These are phyloP conservation scores for Nemania sp. DNA, from an alignment of 2,329 filamentous ascomycete genomes.

Conservation along the genomic window DNA sequence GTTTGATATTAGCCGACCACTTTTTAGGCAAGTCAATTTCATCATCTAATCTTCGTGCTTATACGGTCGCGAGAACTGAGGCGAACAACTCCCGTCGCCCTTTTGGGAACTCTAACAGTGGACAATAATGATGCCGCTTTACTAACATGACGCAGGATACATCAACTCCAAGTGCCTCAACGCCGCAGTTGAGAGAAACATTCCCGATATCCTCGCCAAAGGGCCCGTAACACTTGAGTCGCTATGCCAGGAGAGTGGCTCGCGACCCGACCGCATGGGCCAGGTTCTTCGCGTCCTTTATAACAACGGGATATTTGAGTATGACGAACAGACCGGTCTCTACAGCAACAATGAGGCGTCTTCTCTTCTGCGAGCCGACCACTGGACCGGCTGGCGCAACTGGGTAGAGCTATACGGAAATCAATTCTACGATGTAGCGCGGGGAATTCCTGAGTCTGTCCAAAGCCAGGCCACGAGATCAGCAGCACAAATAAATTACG, in stretches of 20 bases:
- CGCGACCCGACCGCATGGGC: constrained; percentile 35
- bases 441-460: constrained; percentile 42
- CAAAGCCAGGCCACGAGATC: constrained; percentile 29
- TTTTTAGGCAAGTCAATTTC: not conserved
- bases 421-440: constrained; percentile 48
- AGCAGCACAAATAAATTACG: constrained; percentile 45
- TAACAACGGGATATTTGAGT: constrained; percentile 44
- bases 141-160: constrained; percentile 31
- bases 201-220: constrained; percentile 38
- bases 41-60: no score
- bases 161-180: constrained; percentile 37
- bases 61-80: no score
- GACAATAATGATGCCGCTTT: no score
- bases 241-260: constrained; percentile 23
- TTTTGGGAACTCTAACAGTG: no score
- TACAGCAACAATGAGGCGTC: constrained; percentile 44
- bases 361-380: constrained; percentile 38
- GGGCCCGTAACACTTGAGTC: constrained; percentile 28
- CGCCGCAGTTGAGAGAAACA: constrained; percentile 36
- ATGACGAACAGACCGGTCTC: constrained; percentile 27
- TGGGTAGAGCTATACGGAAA: constrained; percentile 50
- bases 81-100: no score
- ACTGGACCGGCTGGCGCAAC: constrained; percentile 50
- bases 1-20: not conserved
- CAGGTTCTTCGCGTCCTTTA: constrained; percentile 40